Evolutionary conservation across 768 basidiomycete genomes (phyloP).

Genomic region (Boletus barrowsii): DNA sequence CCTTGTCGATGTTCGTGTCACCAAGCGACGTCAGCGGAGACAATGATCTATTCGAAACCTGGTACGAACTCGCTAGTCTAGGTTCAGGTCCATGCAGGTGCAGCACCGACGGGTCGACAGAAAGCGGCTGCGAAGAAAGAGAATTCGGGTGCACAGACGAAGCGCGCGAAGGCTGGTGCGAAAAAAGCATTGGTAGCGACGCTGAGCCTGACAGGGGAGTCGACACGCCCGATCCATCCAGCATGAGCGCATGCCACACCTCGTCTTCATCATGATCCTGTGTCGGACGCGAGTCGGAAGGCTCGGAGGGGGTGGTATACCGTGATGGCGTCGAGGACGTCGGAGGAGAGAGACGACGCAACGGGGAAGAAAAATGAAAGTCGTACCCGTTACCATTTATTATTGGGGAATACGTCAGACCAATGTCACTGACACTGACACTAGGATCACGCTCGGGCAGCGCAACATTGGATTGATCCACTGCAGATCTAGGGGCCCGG

Average conservation of each 20-base stretch:
- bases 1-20: neutral
- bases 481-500: neutral
- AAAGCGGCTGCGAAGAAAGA: neutral
- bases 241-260: conserved; percentile 19
- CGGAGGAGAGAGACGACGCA: neutral
- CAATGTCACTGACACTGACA: neutral
- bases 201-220: conserved; percentile 1
- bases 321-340: neutral
- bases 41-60: neutral
- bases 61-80: neutral
- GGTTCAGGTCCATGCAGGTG: neutral
- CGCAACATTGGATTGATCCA: neutral
- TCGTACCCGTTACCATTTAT: neutral
- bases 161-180: neutral
- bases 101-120: conserved; percentile 14
- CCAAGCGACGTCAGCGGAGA: conserved; percentile 18
- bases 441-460: neutral
- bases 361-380: neutral
- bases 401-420: neutral
- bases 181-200: neutral
- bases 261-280: conserved; percentile 21
- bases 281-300: neutral
- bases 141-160: neutral
- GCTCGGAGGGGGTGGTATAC: conserved; percentile 12
- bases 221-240: conserved; percentile 8